phyloP scores from a whole-genome alignment of 495 filamentous ascomycete species.

The Glonium stellatum region DNA sequence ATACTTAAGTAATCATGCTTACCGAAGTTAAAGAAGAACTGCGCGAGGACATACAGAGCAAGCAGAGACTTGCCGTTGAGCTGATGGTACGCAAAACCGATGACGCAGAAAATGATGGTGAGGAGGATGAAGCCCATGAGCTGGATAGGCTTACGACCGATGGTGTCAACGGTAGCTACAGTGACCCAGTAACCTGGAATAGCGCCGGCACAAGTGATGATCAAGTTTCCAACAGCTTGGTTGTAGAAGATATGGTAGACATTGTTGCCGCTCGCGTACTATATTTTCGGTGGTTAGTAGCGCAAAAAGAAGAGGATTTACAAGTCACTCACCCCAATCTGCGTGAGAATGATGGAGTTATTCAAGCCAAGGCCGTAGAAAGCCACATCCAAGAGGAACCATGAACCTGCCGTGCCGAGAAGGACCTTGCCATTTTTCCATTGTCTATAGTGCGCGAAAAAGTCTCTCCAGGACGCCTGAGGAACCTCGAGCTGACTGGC shows the following conservation, averaged over 20 bases:
- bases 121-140: conserved; percentile 32
- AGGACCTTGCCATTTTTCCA: conserved; percentile 64
- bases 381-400: conserved; percentile 71
- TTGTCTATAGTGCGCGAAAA: conserved; percentile 54
- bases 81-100: conserved; percentile 30
- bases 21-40: conserved; percentile 84
- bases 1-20: not conserved
- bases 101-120: conserved; percentile 31
- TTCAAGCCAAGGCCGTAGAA: conserved; percentile 79
- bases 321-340: conserved; percentile 25
- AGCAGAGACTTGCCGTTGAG: conserved; percentile 44
- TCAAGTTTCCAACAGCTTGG: conserved; percentile 32
- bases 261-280: conserved; percentile 18
- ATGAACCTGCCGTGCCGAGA: conserved; percentile 69
- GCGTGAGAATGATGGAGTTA: conserved; percentile 30
- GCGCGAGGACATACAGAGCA: conserved; percentile 68
- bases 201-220: conserved; percentile 33
- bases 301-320: not conserved
- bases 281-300: not conserved
- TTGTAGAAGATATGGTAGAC: conserved; percentile 31
- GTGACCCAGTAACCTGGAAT: conserved; percentile 37
- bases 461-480: conserved; percentile 62
- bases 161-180: conserved; percentile 32
- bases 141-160: conserved; percentile 36
- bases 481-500: conserved; percentile 45